Percentiles rank a stretch among this genome's conserved stretches.
Evolutionary conservation across 179 eudicot genomes (phyloP).

Genomic region (Camellia oleifera): DNA sequence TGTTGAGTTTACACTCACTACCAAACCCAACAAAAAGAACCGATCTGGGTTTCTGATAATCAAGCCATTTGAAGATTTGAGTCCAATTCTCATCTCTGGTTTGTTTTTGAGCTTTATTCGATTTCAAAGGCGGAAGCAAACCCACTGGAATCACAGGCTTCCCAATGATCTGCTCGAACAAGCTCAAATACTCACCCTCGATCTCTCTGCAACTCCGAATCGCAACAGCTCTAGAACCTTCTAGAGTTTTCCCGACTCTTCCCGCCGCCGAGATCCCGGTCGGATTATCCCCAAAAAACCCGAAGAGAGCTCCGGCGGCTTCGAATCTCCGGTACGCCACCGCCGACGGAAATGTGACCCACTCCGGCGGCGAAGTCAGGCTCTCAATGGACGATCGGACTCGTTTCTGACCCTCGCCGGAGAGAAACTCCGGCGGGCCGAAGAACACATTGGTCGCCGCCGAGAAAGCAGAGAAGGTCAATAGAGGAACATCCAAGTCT

Average conservation of each 20-base stretch:
- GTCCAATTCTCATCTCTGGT: constrained; percentile 9
- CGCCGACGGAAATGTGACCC: constrained; percentile 25
- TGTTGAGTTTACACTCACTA: constrained; percentile 33
- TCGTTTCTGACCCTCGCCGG: constrained; percentile 18
- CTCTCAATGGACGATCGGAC: constrained; percentile 4
- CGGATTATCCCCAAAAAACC: constrained; percentile 6
- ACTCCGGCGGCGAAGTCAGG: constrained; percentile 16
- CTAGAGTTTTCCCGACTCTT: constrained; percentile 9
- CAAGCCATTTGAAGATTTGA: constrained; percentile 42
- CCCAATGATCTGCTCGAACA: constrained; percentile 4
- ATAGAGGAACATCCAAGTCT: constrained; percentile 13
- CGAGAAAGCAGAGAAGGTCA: constrained; percentile 12
- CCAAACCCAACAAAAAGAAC: constrained; percentile 62
- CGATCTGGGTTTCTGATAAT: constrained; percentile 25
- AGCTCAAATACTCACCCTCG: constrained; percentile 23
- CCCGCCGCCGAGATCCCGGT: background rate
- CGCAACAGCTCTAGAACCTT: constrained; percentile 17
- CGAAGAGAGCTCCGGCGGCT: background rate
- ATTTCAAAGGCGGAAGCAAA: constrained; percentile 23
- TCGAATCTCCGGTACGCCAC: constrained; percentile 26
- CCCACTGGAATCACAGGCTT: constrained; percentile 37
- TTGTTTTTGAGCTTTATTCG: background rate
- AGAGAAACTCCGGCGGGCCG: constrained; percentile 26
- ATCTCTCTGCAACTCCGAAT: constrained; percentile 26
- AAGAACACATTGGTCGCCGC: constrained; percentile 24